A percentile compares a stretch with the other conserved stretches of the same genome.
Conservation (phyloP, 2,329 filamentous ascomycete species). For the Dactylellina haptotyla region DNA sequence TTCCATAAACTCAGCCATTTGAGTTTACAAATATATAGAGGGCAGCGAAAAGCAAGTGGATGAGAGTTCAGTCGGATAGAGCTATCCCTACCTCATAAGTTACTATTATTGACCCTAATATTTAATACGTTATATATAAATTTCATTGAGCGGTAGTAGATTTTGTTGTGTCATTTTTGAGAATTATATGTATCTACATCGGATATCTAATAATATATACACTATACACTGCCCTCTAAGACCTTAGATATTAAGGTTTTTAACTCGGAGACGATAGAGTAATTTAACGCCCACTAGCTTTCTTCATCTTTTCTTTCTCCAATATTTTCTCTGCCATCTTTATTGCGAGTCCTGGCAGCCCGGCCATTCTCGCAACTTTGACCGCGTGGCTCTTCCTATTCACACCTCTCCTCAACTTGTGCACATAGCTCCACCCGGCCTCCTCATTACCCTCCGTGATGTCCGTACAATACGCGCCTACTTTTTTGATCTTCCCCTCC, state of each 20-base stretch:
- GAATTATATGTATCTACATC: too few relatives aligned
- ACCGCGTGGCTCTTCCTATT: slow-evolving; percentile 90
- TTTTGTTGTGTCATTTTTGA: neutral
- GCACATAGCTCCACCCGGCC: slow-evolving; percentile 83
- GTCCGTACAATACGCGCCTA: slow-evolving; percentile 89
- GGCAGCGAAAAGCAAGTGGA: too few relatives aligned
- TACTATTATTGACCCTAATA: too few relatives aligned
- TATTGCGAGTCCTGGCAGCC: slow-evolving; percentile 68
- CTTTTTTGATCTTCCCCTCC: slow-evolving; percentile 63
- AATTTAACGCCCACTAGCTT: too few relatives aligned
- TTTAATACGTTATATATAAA: too few relatives aligned
- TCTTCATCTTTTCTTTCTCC: slow-evolving; percentile 54
- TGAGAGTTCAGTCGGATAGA: too few relatives aligned
- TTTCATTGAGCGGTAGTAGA: too few relatives aligned
- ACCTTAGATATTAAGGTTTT: too few relatives aligned
- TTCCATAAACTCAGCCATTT: too few relatives aligned
- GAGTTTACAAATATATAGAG: too few relatives aligned
- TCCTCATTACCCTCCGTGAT: slow-evolving; percentile 75
- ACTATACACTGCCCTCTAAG: neutral
- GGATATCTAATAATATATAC: neutral
- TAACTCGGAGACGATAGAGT: too few relatives aligned
- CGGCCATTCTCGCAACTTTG: slow-evolving; percentile 90
- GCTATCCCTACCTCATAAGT: too few relatives aligned
- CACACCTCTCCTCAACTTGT: slow-evolving; percentile 81
- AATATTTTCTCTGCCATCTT: slow-evolving; percentile 73